phyloP scores from a whole-genome alignment of 2,329 filamentous ascomycete genomes.

The Ramichloridium luteum region DNA sequence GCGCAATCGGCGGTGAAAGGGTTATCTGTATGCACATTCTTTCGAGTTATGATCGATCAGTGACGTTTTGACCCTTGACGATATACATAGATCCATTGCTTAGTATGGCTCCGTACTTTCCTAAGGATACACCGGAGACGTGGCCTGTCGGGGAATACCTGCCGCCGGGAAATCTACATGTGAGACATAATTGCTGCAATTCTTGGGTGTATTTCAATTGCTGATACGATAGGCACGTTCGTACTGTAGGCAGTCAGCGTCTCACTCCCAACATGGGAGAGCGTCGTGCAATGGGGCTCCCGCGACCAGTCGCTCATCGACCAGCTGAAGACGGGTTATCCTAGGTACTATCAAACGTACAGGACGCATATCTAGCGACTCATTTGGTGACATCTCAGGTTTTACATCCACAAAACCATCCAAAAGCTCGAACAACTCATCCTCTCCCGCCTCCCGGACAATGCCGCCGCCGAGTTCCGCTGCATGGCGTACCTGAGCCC shows the following conservation, averaged over 20 bases:
- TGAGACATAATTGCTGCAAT: neutral
- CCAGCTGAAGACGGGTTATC: neutral
- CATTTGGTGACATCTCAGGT: neutral
- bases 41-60: no score
- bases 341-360: neutral
- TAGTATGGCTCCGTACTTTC: conserved; percentile 1
- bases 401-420: neutral
- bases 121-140: neutral
- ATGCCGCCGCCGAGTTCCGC: neutral
- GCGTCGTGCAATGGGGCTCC: neutral
- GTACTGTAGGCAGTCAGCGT: neutral
- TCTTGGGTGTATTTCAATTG: neutral
- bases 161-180: neutral
- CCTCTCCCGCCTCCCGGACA: neutral
- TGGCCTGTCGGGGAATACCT: neutral
- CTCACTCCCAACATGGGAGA: neutral
- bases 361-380: neutral
- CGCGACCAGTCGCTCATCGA: neutral
- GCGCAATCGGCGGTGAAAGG: no score
- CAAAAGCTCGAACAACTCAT: neutral
- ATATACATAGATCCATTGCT: no score
- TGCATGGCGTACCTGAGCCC: neutral
- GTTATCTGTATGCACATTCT: no score
- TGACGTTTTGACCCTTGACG: no score
- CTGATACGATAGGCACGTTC: neutral